These are phyloP conservation scores for Mortierella hygrophila DNA, from an alignment of 192 early-diverging fungal species.

Conservation along the genomic window DNA sequence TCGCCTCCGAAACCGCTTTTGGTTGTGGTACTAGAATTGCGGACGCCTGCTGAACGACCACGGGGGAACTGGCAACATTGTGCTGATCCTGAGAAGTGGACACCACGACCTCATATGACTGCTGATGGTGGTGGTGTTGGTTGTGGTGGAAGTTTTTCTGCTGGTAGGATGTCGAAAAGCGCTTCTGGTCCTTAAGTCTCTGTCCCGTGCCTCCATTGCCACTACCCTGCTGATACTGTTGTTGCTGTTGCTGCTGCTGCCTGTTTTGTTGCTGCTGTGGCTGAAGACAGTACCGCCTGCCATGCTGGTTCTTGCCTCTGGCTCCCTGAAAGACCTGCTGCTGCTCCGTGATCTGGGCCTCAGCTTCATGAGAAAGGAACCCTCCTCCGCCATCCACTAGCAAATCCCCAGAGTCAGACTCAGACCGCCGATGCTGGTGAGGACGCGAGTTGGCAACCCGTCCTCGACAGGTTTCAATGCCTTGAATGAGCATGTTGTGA, in stretches of 20 bases:
- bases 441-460: not conserved
- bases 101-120: not conserved
- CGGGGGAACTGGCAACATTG: not conserved
- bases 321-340: not conserved
- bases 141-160: not conserved
- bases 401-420: not conserved
- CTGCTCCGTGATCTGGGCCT: not conserved
- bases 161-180: not conserved
- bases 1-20: not conserved
- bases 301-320: not conserved
- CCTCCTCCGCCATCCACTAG: not conserved
- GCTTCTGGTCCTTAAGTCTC: not conserved
- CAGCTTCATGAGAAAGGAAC: not conserved
- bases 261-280: not conserved
- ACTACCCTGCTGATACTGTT: not conserved
- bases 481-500: not conserved
- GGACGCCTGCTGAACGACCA: not conserved
- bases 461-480: not conserved
- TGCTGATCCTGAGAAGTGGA: not conserved
- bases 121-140: not conserved
- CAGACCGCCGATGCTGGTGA: not conserved
- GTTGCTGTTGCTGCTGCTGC: not conserved
- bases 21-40: not conserved
- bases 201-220: not conserved
- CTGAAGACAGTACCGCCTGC: not conserved